These are phyloP conservation scores for Clarireedia paspali DNA, from an alignment of 2,329 filamentous ascomycete species.

Conservation along the genomic window DNA sequence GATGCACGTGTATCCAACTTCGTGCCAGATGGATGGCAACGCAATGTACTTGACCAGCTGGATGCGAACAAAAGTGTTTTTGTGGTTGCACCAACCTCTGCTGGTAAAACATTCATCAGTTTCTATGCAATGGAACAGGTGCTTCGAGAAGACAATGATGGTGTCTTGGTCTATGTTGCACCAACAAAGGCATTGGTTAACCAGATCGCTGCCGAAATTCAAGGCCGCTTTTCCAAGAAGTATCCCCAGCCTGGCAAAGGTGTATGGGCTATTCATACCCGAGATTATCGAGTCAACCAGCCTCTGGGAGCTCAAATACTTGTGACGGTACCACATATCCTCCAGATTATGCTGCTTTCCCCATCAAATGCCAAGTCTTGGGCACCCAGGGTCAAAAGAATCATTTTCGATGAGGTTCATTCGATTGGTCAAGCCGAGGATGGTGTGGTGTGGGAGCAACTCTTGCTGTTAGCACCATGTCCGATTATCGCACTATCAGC, in stretches of 20 bases:
- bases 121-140: constrained; percentile 80
- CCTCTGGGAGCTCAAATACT: constrained; percentile 65
- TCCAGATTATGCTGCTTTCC: constrained; percentile 69
- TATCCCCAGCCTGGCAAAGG: constrained; percentile 51
- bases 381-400: constrained; percentile 61
- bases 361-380: constrained; percentile 59
- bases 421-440: constrained; percentile 72
- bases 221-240: constrained; percentile 62
- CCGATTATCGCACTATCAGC: constrained; percentile 74
- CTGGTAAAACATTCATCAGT: constrained; percentile 77
- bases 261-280: constrained; percentile 72
- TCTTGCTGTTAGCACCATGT: constrained; percentile 65
- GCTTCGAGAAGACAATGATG: constrained; percentile 58
- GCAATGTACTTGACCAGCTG: constrained; percentile 64
- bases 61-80: constrained; percentile 64
- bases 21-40: constrained; percentile 69
- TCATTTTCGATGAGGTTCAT: constrained; percentile 79
- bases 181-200: constrained; percentile 79
- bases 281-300: constrained; percentile 69
- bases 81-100: constrained; percentile 69
- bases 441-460: constrained; percentile 70
- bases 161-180: constrained; percentile 69
- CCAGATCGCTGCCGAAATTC: constrained; percentile 73
- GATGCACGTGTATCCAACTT: constrained; percentile 63
- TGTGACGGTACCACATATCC: constrained; percentile 69